These are phyloP conservation scores for Coffea humblotiana DNA, from an alignment of 305 asterid species.

Conservation along the genomic window DNA sequence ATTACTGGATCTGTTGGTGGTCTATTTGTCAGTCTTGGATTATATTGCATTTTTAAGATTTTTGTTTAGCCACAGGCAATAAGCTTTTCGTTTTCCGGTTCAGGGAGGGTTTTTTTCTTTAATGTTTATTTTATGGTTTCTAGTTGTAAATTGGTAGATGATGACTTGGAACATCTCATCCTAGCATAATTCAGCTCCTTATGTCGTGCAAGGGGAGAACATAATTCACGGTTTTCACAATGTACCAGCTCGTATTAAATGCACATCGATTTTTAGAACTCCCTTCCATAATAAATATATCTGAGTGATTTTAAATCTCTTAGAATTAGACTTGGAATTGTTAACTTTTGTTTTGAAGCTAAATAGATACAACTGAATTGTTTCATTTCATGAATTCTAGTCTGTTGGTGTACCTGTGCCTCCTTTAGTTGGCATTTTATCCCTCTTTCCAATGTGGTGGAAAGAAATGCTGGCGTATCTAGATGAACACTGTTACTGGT, in stretches of 20 bases:
- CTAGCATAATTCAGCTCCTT: background rate
- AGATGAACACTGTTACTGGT: background rate
- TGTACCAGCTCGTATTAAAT: background rate
- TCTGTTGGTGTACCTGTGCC: background rate
- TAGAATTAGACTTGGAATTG: no score
- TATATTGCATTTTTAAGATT: background rate
- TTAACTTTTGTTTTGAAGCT: no score
- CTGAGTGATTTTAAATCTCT: background rate
- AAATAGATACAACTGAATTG: no score
- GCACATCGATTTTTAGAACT: background rate
- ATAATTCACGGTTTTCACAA: background rate
- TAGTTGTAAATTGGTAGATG: background rate
- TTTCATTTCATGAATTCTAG: background rate
- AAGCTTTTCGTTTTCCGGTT: background rate
- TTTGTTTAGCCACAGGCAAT: background rate
- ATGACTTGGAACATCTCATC: background rate
- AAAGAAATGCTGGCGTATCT: no score
- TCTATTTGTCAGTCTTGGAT: background rate
- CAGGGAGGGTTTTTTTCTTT: background rate
- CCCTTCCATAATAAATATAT: no score
- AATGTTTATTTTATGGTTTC: background rate
- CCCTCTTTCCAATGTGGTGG: background rate
- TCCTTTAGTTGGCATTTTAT: background rate
- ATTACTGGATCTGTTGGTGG: background rate
- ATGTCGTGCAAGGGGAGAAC: background rate